Conservation (phyloP, 805 yeast species). For the Saccharomyces paradoxus region DNA sequence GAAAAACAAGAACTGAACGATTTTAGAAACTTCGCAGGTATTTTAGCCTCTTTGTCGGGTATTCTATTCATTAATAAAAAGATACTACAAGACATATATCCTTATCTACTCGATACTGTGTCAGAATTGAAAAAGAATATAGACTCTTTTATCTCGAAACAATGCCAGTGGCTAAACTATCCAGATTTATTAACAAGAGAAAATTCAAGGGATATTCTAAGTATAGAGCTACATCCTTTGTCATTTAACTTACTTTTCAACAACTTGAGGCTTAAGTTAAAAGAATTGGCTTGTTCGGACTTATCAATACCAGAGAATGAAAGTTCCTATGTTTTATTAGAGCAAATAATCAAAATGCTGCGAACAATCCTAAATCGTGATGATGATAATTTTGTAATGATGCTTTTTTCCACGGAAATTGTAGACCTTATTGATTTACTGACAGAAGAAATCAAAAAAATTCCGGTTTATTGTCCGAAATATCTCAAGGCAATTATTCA, state of each 20-base stretch:
- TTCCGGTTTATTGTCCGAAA: conserved; percentile 19
- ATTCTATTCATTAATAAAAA: conserved; percentile 36
- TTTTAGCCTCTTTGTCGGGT: conserved; percentile 64
- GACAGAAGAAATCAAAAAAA: conserved; percentile 20
- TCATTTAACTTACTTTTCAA: conserved; percentile 43
- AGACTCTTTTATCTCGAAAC: conserved; percentile 43
- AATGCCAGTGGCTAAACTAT: conserved; percentile 41
- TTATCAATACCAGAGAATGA: conserved; percentile 17
- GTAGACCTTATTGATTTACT: conserved; percentile 30
- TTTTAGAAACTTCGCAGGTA: conserved; percentile 63
- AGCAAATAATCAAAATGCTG: conserved; percentile 41
- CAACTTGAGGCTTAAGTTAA: conserved; percentile 35
- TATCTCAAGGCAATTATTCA: conserved; percentile 29
- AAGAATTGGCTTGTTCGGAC: conserved; percentile 22
- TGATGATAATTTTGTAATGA: conserved; percentile 26
- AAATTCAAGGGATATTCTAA: conserved; percentile 61
- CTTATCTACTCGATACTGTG: conserved; percentile 17
- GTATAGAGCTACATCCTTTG: conserved; percentile 55
- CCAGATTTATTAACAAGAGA: conserved; percentile 53
- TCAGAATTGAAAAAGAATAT: conserved; percentile 32
- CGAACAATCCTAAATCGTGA: conserved; percentile 34
- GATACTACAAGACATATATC: conserved; percentile 1
- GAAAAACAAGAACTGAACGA: conserved; percentile 34
- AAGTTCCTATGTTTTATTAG: conserved; percentile 35
- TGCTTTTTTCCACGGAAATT: conserved; percentile 30